Percentiles rank a stretch among this genome's conserved stretches.
These are phyloP conservation scores for Trametes maxima DNA, from an alignment of 768 basidiomycete species.

Conservation along the genomic window DNA sequence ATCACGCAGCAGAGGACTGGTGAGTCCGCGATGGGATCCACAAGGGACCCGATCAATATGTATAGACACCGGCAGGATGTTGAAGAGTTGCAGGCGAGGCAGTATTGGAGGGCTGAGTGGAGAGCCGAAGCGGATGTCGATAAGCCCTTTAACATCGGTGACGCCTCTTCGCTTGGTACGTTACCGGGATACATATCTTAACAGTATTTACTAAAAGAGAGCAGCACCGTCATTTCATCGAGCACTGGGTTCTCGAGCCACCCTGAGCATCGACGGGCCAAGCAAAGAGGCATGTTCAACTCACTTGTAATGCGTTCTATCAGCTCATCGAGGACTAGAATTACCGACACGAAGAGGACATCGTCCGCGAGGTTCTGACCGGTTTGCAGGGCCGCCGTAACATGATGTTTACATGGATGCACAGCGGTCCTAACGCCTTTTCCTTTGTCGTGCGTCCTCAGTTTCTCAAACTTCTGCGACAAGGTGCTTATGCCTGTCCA, in stretches of 20 bases:
- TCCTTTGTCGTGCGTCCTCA: slow-evolving; percentile 35
- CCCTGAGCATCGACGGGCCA: slow-evolving; percentile 43
- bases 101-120: slow-evolving; percentile 80
- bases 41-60: slow-evolving; percentile 22
- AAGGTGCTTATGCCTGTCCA: slow-evolving; percentile 27
- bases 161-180: slow-evolving; percentile 74
- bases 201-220: neutral
- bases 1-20: neutral
- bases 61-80: slow-evolving; percentile 54
- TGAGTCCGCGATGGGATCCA: neutral
- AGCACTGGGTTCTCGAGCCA: slow-evolving; percentile 40
- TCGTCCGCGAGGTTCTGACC: slow-evolving; percentile 77
- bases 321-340: slow-evolving; percentile 40
- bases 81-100: slow-evolving; percentile 62
- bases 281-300: slow-evolving; percentile 43
- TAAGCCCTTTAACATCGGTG: slow-evolving; percentile 60
- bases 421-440: slow-evolving; percentile 31
- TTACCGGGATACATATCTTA: neutral
- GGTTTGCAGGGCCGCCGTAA: slow-evolving; percentile 73
- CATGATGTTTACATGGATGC: slow-evolving; percentile 47
- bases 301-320: neutral
- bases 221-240: slow-evolving; percentile 50
- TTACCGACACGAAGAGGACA: slow-evolving; percentile 75
- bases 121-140: slow-evolving; percentile 45
- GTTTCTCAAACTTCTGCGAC: neutral